phyloP scores from a whole-genome alignment of 1,284 basidiomycete species.

The Moesziomyces parantarcticus region DNA sequence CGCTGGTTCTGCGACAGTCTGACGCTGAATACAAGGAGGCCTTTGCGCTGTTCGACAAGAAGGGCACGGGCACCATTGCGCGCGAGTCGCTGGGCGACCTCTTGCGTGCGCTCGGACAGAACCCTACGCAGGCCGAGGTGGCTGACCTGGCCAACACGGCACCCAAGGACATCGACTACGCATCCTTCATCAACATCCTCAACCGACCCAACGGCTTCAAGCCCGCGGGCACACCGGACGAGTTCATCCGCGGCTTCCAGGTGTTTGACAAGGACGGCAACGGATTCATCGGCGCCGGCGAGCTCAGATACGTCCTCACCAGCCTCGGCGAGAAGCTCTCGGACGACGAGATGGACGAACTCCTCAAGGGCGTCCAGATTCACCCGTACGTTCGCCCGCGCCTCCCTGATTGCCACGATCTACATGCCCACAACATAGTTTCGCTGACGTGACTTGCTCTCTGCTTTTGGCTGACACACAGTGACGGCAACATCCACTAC shows the following conservation, averaged over 20 bases:
- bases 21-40: slow-evolving; percentile 78
- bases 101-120: slow-evolving; percentile 92
- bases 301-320: slow-evolving; percentile 91
- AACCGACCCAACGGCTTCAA: slow-evolving; percentile 97
- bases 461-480: slow-evolving; percentile 65
- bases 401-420: too few relatives aligned
- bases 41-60: slow-evolving; percentile 97
- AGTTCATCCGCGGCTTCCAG: slow-evolving; percentile 98
- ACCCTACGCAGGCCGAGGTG: slow-evolving; percentile 97
- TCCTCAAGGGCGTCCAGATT: slow-evolving; percentile 92
- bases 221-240: slow-evolving; percentile 78
- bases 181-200: slow-evolving; percentile 83
- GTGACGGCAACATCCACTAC: slow-evolving; percentile 97
- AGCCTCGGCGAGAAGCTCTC: slow-evolving; percentile 97
- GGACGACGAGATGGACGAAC: slow-evolving; percentile 96
- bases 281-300: slow-evolving; percentile 92
- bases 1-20: slow-evolving; percentile 25
- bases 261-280: slow-evolving; percentile 99
- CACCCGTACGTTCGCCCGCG: slow-evolving; percentile 75
- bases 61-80: slow-evolving; percentile 87
- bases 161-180: slow-evolving; percentile 77
- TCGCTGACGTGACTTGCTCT: neutral
- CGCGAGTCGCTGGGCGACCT: slow-evolving; percentile 93
- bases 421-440: neutral
- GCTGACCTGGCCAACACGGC: slow-evolving; percentile 80